Base-by-base conservation (phyloP, 1,139 yeast species). In the Blastobotrys serpentis region DNA sequence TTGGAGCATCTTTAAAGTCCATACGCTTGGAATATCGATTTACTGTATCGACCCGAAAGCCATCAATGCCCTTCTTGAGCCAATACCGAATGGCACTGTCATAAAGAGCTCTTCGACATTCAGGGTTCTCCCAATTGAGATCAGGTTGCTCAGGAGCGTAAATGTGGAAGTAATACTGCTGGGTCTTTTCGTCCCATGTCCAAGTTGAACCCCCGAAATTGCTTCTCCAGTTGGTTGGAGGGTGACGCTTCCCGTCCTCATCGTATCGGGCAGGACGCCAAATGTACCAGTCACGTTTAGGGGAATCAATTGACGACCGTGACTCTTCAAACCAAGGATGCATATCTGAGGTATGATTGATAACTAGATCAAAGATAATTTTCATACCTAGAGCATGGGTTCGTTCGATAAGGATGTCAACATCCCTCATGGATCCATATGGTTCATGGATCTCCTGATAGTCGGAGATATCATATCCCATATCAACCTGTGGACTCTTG, bases 401-500 rank as follows among this genome's bases (percentile, higher is more conserved):
- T 45, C 72, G 79, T 8, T 69, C 68, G 50, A 79, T 75, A 61
- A 79, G 67, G 16, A 60, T 54, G 55, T 77, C 76, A 74, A 76
- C 73, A 55, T 77, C 81, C 44, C 73, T 72, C 63, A 78, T 61
- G 8, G 79, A 72, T 41, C 84, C 84, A 59, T 77, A 79, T 53
- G 67, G 68, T 3, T 78, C 75, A 60, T 78, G 73, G 33, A 79
- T 71, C n/a, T 65, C 70, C 58, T 76, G 71, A 61, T 79, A 79
- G 63, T 79, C 75, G 32, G 77, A 67, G 55, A 79, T 77, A 58
- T 79, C 84, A 61, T 79, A 79, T 1, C 84, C 84, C 84, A 79
- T 79, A 58, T 79, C 84, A 42, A 75, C 77, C 58, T 76, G 79
- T 2, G 84, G 84, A 2, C 81, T 76, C 53, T 76, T 79, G 63